phyloP scores from a whole-genome alignment of 2,329 filamentous ascomycete genomes.

The Claviceps quebecensis region DNA sequence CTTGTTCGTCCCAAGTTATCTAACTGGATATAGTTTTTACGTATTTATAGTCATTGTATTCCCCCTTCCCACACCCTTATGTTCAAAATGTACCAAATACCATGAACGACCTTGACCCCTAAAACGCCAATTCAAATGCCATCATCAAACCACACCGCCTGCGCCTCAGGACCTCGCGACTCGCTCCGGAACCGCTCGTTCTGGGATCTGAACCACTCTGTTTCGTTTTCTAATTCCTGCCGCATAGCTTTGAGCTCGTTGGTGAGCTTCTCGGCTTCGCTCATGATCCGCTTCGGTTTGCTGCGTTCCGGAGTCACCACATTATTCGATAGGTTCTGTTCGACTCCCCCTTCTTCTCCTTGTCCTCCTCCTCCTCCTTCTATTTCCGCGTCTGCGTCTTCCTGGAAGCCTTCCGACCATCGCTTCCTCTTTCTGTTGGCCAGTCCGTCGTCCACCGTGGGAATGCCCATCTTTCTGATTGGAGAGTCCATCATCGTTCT shows the following conservation, averaged over 20 bases:
- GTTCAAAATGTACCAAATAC: not conserved
- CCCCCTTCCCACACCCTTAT: not conserved
- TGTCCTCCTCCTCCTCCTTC: not conserved
- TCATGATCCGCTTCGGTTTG: slow-evolving; percentile 27
- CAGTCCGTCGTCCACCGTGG: slow-evolving; percentile 1
- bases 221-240: slow-evolving; percentile 31
- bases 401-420: slow-evolving; percentile 11
- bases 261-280: slow-evolving; percentile 25
- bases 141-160: slow-evolving; percentile 16
- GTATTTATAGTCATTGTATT: too few relatives aligned
- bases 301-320: slow-evolving; percentile 8
- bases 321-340: not conserved
- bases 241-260: slow-evolving; percentile 27
- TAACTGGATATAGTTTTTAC: too few relatives aligned
- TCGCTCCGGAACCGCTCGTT: slow-evolving; percentile 28
- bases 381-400: slow-evolving; percentile 12
- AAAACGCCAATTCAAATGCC: slow-evolving; percentile 12
- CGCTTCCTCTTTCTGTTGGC: slow-evolving; percentile 21
- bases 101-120: not conserved
- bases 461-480: slow-evolving; percentile 1
- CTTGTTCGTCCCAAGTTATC: too few relatives aligned
- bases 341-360: not conserved
- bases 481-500: not conserved
- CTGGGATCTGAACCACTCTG: slow-evolving; percentile 32
- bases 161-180: slow-evolving; percentile 15